A percentile compares a stretch with the other conserved stretches of the same genome.
Evolutionary conservation across 2,329 filamentous ascomycete genomes (phyloP).

Genomic region (Fonsecaea erecta): DNA sequence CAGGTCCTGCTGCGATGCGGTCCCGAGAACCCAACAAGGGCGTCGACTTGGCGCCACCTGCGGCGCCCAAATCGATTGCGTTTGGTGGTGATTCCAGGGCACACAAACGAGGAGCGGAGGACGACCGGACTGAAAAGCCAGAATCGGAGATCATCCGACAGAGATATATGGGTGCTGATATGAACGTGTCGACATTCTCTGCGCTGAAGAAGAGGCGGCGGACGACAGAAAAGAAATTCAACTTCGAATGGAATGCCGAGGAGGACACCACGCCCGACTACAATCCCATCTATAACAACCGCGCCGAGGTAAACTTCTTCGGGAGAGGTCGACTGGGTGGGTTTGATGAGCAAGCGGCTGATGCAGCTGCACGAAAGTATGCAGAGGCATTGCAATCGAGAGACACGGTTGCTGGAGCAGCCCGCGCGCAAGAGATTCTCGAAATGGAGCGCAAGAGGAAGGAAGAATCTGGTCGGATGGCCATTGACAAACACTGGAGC

Average conservation of each 20-base stretch:
- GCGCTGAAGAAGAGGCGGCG: constrained; percentile 94
- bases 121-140: constrained; percentile 62
- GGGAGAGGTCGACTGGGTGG: constrained; percentile 70
- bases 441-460: constrained; percentile 81
- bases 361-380: constrained; percentile 59
- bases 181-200: constrained; percentile 85
- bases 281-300: constrained; percentile 77
- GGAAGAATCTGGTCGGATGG: constrained; percentile 72
- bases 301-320: constrained; percentile 70
- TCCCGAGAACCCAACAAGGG: constrained; percentile 49
- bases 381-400: constrained; percentile 73
- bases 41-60: constrained; percentile 59
- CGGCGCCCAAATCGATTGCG: constrained; percentile 49
- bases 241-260: constrained; percentile 95
- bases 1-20: constrained; percentile 58
- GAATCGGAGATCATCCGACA: constrained; percentile 76
- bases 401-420: constrained; percentile 75
- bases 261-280: constrained; percentile 88
- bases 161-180: constrained; percentile 88
- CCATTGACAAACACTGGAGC: constrained; percentile 91
- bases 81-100: constrained; percentile 47
- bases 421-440: constrained; percentile 77
- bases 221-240: constrained; percentile 96
- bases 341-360: constrained; percentile 63
- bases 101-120: constrained; percentile 53